A percentile compares a stretch with the other conserved stretches of the same genome.
These are phyloP conservation scores for Huntiella bhutanensis DNA, from an alignment of 2,329 filamentous ascomycete species.

Conservation along the genomic window DNA sequence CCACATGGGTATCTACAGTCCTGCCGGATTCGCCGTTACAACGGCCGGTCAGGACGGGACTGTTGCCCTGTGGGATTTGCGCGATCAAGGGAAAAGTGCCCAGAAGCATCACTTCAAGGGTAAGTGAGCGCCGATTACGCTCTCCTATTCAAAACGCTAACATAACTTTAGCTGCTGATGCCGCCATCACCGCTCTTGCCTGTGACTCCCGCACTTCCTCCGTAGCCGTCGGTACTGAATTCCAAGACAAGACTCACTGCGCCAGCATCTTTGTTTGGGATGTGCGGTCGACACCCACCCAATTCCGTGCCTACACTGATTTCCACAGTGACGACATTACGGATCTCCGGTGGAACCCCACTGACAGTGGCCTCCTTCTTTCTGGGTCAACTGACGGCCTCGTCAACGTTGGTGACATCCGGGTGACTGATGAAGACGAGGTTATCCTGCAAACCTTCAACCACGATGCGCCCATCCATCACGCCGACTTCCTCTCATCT, in stretches of 20 bases:
- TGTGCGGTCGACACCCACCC: slow-evolving; percentile 25
- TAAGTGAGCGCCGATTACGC: slow-evolving; percentile 13
- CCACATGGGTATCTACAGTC: slow-evolving; percentile 37
- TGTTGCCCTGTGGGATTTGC: slow-evolving; percentile 47
- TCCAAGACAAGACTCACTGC: slow-evolving; percentile 41
- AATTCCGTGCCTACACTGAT: slow-evolving; percentile 38
- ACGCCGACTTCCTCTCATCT: slow-evolving; percentile 48
- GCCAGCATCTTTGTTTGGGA: slow-evolving; percentile 45
- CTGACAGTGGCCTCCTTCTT: slow-evolving; percentile 40
- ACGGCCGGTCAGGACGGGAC: slow-evolving; percentile 56
- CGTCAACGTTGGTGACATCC: slow-evolving; percentile 57
- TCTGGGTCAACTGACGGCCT: slow-evolving; percentile 67
- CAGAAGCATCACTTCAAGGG: slow-evolving; percentile 27
- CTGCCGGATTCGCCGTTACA: slow-evolving; percentile 33
- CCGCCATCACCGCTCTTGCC: slow-evolving; percentile 45
- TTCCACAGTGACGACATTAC: slow-evolving; percentile 52
- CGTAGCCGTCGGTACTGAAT: slow-evolving; percentile 55
- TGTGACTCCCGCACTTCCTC: slow-evolving; percentile 36
- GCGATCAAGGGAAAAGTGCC: slow-evolving; percentile 23
- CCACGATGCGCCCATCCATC: slow-evolving; percentile 55
- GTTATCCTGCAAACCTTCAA: slow-evolving; percentile 63
- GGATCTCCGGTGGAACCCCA: slow-evolving; percentile 39
- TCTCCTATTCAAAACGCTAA: not conserved
- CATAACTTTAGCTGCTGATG: slow-evolving; percentile 11
- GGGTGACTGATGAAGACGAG: slow-evolving; percentile 55